These are phyloP conservation scores for Leishmania amazonensis DNA, from an alignment of 208 protist species.

Conservation along the genomic window DNA sequence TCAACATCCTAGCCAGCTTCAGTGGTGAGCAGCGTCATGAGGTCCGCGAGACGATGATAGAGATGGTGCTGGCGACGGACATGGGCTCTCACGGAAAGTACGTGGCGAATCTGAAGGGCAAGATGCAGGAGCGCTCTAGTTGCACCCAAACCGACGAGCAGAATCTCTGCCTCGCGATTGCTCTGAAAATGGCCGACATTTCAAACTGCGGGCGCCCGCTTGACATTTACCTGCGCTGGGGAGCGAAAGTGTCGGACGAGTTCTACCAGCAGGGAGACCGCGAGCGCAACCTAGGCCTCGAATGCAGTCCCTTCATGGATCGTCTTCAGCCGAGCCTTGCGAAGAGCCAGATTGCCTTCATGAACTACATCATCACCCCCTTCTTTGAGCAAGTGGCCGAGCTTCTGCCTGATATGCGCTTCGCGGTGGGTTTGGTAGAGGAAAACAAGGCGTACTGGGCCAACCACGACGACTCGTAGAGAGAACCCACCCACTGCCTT, in stretches of 20 bases:
- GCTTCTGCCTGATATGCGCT: conserved; percentile 85
- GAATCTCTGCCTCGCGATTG: conserved; percentile 84
- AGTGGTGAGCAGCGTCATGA: conserved; percentile 79
- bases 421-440: conserved; percentile 76
- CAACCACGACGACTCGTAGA: conserved; percentile 50
- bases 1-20: conserved; percentile 87
- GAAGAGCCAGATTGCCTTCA: conserved; percentile 92
- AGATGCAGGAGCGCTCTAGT: conserved; percentile 58
- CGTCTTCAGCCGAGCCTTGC: conserved; percentile 71
- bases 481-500: conserved; percentile 7
- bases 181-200: conserved; percentile 96
- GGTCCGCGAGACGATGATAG: conserved; percentile 88
- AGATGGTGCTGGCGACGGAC: conserved; percentile 96
- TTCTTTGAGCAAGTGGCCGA: conserved; percentile 89
- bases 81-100: conserved; percentile 92
- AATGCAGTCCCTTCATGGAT: conserved; percentile 95
- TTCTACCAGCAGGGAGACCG: conserved; percentile 95
- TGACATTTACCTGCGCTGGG: conserved; percentile 92
- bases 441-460: conserved; percentile 88
- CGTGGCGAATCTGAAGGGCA: conserved; percentile 65
- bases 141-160: conserved; percentile 86
- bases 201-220: conserved; percentile 92
- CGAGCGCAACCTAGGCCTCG: conserved; percentile 81
- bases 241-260: conserved; percentile 90
- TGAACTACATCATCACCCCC: conserved; percentile 92